phyloP scores from a whole-genome alignment of 345 rosid genomes.

The Raphanus raphanistrum region DNA sequence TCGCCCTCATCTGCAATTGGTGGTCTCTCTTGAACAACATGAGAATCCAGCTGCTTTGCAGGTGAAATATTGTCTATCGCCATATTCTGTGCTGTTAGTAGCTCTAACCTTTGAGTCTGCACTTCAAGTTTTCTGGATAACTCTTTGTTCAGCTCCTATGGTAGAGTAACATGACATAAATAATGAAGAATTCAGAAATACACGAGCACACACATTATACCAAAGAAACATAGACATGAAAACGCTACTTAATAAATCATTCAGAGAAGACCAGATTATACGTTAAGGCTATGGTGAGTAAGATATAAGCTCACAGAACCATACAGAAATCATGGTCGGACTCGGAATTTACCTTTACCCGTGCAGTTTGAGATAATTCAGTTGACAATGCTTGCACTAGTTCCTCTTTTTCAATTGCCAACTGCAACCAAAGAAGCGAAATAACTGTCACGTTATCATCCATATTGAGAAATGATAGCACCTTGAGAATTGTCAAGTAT shows the following conservation, averaged over 20 bases:
- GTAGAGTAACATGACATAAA: conserved; percentile 22
- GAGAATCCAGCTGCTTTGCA: conserved; percentile 57
- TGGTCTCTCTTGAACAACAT: conserved; percentile 48
- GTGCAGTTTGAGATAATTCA: conserved; percentile 68
- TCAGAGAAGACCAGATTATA: neutral
- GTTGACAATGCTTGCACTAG: conserved; percentile 71
- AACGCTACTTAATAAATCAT: neutral
- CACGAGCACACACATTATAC: neutral
- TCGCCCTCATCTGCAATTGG: conserved; percentile 97
- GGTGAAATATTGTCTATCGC: conserved; percentile 47
- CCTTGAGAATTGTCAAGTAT: neutral
- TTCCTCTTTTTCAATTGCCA: conserved; percentile 86
- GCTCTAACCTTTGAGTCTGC: conserved; percentile 95
- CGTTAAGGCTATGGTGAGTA: neutral
- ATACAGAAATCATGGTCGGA: neutral
- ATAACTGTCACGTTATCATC: neutral
- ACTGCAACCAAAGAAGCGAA: conserved; percentile 49
- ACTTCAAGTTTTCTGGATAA: conserved; percentile 78
- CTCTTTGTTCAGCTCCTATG: conserved; percentile 84
- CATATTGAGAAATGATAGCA: conserved; percentile 9
- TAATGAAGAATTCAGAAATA: neutral
- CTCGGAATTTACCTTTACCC: conserved; percentile 58
- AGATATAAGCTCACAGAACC: neutral
- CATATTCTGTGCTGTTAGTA: conserved; percentile 83
- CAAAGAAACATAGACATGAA: neutral